Evolutionary conservation across 176 grass and related monocot genomes (phyloP).

Genomic region (Areca catechu): DNA sequence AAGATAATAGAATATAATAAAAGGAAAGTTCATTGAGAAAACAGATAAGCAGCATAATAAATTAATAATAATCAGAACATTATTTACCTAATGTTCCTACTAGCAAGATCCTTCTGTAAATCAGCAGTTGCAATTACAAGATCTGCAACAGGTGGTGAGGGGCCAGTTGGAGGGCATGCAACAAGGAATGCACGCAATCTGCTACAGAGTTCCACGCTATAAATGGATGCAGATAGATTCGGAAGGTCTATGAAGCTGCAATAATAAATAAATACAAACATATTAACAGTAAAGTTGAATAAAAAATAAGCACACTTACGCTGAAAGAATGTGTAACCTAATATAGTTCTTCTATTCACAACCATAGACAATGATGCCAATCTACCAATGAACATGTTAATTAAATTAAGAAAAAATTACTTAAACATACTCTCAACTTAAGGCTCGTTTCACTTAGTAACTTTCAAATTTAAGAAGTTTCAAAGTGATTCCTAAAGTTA

Average conservation of each 20-base stretch:
- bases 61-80: background rate
- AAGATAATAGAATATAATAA: constrained; percentile 5
- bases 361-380: no score
- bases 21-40: constrained; percentile 1
- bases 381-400: no score
- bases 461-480: no score
- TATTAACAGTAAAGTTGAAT: constrained; percentile 6
- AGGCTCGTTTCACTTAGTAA: no score
- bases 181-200: constrained; percentile 85
- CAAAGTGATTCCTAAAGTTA: no score
- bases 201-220: constrained; percentile 69
- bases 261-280: constrained; percentile 5
- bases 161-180: constrained; percentile 78
- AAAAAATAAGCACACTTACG: no score
- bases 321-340: no score
- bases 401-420: no score
- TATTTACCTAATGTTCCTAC: constrained; percentile 89
- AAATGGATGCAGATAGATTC: constrained; percentile 74
- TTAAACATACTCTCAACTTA: no score
- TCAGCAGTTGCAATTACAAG: constrained; percentile 83
- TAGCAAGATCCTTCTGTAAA: constrained; percentile 89
- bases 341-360: no score
- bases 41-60: constrained; percentile 5
- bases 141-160: constrained; percentile 81
- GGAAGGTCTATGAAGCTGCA: constrained; percentile 87